A percentile compares a stretch with the other conserved stretches of the same genome.
Evolutionary conservation across 805 yeast genomes (phyloP).

Genomic region (Candida nitratophila): DNA sequence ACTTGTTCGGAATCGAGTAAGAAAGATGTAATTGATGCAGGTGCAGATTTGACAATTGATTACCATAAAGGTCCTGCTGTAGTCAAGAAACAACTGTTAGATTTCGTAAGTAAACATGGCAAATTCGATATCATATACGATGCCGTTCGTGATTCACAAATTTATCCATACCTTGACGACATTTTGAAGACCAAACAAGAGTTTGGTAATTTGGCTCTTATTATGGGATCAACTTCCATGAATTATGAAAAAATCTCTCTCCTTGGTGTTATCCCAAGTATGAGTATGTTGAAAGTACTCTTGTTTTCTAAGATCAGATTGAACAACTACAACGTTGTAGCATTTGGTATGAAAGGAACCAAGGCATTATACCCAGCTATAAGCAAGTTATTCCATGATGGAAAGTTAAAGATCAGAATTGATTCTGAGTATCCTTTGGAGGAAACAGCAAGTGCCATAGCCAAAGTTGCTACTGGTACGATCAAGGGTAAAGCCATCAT

Average conservation of each 20-base stretch:
- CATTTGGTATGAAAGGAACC: slow-evolving; percentile 5
- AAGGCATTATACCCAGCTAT: slow-evolving; percentile 23
- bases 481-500: slow-evolving; percentile 68
- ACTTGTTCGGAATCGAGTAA: slow-evolving; percentile 33
- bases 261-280: slow-evolving; percentile 18
- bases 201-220: slow-evolving; percentile 44
- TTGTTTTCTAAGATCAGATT: slow-evolving; percentile 10
- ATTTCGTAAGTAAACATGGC: slow-evolving; percentile 26
- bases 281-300: slow-evolving; percentile 9
- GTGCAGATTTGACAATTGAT: slow-evolving; percentile 54
- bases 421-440: slow-evolving; percentile 48
- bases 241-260: slow-evolving; percentile 24
- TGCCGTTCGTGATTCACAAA: slow-evolving; percentile 51
- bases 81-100: slow-evolving; percentile 28
- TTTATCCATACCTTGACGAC: slow-evolving; percentile 34
- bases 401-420: slow-evolving; percentile 36
- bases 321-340: slow-evolving; percentile 2
- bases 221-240: slow-evolving; percentile 48
- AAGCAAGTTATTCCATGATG: slow-evolving; percentile 37
- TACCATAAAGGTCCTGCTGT: slow-evolving; percentile 39
- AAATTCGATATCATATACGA: slow-evolving; percentile 60
- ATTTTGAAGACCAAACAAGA: slow-evolving; percentile 39
- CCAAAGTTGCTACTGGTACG: slow-evolving; percentile 35
- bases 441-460: slow-evolving; percentile 44
- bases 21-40: slow-evolving; percentile 21